phyloP scores from a whole-genome alignment of 164 flowering plant species.

The Protea cynaroides region DNA sequence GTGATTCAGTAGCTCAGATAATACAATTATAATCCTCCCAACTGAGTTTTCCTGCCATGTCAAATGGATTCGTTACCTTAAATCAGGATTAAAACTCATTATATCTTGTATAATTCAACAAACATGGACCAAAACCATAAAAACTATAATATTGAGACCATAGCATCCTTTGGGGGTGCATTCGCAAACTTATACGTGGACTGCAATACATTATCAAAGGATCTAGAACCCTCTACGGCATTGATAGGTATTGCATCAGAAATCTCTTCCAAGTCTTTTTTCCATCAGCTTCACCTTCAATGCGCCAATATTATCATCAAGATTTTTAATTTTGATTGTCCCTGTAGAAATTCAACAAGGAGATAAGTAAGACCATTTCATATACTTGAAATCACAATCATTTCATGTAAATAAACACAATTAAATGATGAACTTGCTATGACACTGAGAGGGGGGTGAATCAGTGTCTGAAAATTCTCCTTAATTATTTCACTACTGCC shows the following conservation, averaged over 20 bases:
- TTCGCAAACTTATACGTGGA: slow-evolving; percentile 27
- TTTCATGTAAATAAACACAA: background rate
- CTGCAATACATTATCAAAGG: slow-evolving; percentile 1
- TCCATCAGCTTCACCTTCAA: slow-evolving; percentile 20
- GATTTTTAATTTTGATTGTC: slow-evolving; percentile 29
- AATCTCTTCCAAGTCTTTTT: slow-evolving; percentile 23
- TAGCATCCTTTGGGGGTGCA: slow-evolving; percentile 23
- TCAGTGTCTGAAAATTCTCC: too few species aligned
- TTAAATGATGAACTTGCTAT: too few species aligned
- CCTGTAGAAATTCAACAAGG: slow-evolving; percentile 11
- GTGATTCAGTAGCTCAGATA: too few species aligned
- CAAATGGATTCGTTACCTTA: background rate
- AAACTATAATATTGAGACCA: background rate
- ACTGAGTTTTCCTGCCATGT: background rate
- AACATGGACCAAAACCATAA: background rate
- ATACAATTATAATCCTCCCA: background rate
- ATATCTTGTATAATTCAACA: background rate
- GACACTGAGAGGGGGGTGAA: too few species aligned
- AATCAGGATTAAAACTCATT: background rate
- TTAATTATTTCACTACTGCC: too few species aligned
- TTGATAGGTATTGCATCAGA: slow-evolving; percentile 24
- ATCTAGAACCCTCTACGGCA: slow-evolving; percentile 24
- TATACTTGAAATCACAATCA: background rate
- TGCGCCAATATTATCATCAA: slow-evolving; percentile 25
- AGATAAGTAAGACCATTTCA: background rate